Evolutionary conservation across 192 early-diverging fungal species (phyloP), one percentile per base, ranked within the genome.

Genomic region (Rhizophagus clarus): DNA sequence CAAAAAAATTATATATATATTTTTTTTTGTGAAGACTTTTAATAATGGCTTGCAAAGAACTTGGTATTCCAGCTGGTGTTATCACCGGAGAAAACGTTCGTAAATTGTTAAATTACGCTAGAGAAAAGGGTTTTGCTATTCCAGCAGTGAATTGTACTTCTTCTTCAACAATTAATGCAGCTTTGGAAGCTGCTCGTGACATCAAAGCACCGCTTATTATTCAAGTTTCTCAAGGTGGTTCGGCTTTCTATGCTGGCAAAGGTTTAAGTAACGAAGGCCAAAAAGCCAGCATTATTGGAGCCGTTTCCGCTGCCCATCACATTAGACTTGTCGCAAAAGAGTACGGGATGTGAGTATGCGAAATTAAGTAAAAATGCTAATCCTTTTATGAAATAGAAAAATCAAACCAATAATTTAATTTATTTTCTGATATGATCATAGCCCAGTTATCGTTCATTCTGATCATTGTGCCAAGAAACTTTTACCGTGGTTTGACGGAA

Each of bases 391-490:
- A 22, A 1, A 14, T 10, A 42, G 10, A n/a, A 8, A 72, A 26
- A 45, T 8, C 22, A 42, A 45, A 15, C 4, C 51, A 10, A 49
- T 61, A 45, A 67, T 40, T 67, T n/a, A 37, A 17, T 47, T 77
- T 37, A 49, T 68, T 67, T 68, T 60, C 70, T 69, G 24, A 51
- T 60, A 61, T 34, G 76, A 80, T 79, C 56, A 83, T 74, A 83
- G 84, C 79, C 89, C 89, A 73, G 92, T 94, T 47, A 84, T 93
- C 47, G 82, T 96, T 74, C 97, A 98, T 92, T 94, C 93, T 75
- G 97, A 98, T 87, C 97, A 98, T 92, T 98, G 97, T 88, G 97
- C 95, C 84, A 93, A 95, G 87, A 97, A 97, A 91, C 92, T 98
- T 72, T 89, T 98, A 42, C 95, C 95, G 47, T 98, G 97, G 97